A percentile compares a stretch with the other conserved stretches of the same genome.
phyloP scores from a whole-genome alignment of 208 protist species.

The Herpetomonas tarakana region DNA sequence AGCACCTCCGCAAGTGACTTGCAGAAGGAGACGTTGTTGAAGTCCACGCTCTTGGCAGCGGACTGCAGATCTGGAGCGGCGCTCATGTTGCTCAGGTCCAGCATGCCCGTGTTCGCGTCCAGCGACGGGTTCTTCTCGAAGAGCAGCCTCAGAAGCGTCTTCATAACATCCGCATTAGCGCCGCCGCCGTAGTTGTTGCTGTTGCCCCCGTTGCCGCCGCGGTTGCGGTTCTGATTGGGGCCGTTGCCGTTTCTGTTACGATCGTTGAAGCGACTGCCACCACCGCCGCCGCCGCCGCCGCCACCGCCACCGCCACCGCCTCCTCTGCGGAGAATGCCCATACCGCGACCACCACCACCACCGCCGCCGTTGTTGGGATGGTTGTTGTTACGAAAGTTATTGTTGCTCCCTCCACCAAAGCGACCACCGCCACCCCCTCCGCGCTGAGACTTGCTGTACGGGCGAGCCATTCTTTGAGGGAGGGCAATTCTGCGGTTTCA shows the following conservation, averaged over 20 bases:
- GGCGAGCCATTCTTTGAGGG: slow-evolving; percentile 40
- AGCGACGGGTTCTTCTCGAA: slow-evolving; percentile 75
- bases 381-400: slow-evolving; percentile 3
- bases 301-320: background rate
- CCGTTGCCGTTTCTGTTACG: slow-evolving; percentile 16
- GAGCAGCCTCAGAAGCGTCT: slow-evolving; percentile 66
- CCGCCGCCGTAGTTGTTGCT: slow-evolving; percentile 24
- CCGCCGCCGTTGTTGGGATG: slow-evolving; percentile 7
- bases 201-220: slow-evolving; percentile 15
- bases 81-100: slow-evolving; percentile 62
- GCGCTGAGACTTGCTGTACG: slow-evolving; percentile 50
- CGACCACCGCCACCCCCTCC: slow-evolving; percentile 17
- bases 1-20: slow-evolving; percentile 65
- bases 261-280: slow-evolving; percentile 15
- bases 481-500: background rate
- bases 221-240: slow-evolving; percentile 22
- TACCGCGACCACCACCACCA: slow-evolving; percentile 14
- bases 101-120: slow-evolving; percentile 34
- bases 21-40: slow-evolving; percentile 82
- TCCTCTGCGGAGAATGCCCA: background rate
- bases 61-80: slow-evolving; percentile 51
- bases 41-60: slow-evolving; percentile 73
- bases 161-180: slow-evolving; percentile 59
- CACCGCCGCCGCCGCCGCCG: slow-evolving; percentile 4
- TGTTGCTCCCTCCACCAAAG: slow-evolving; percentile 14